Evolutionary conservation across 495 filamentous ascomycete genomes (phyloP), one percentile per base, ranked within the genome.

Genomic region (Annulohypoxylon bovei): DNA sequence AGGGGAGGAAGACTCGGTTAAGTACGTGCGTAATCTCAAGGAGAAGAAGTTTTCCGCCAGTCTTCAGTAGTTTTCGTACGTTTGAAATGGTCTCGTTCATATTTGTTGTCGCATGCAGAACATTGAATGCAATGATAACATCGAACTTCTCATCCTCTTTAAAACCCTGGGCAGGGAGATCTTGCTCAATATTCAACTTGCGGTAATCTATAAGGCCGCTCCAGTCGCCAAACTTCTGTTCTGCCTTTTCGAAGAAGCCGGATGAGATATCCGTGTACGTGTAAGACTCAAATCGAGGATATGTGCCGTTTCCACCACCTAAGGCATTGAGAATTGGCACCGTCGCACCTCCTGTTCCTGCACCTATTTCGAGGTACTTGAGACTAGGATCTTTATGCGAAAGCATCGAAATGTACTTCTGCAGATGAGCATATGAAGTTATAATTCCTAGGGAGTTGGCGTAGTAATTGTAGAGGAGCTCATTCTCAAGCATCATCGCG

Each of bases 211-310:
- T 69, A 11, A 81, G 4, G 1, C 67, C 65, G 2, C 47, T 59
- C 76, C 75, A 82, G 0, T 77, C 65, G 12, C 63, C 64, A 39
- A 88, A 85, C 23, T 78, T 79, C 12, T 85, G 77, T 49, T 81
- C 73, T 0, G 85, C 87, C 9, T 75, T 68, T 23, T 79, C 80
- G 61, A 89, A 85, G 69, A 87, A 89, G 0, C 79, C 84, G 1
- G 81, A 70, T 0, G 82, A 86, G 3, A 88, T 81, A 62, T 88
- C 81, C 0, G 87, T 87, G 67, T 78, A 87, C 20, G 83, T 83
- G 62, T 88, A 88, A 5, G 76, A 78, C 9, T 54, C 28, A 55
- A 77, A 80, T 18, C 39, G 28, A 50, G 54, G 46, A 27, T 58
- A 65, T 4, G 39, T 57, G 14, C 64, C 56, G 8, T 53, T 53